A percentile compares a stretch with the other conserved stretches of the same genome.
Conservation (phyloP, 1,139 yeast genomes). For the Yamadazyma friedrichii region DNA sequence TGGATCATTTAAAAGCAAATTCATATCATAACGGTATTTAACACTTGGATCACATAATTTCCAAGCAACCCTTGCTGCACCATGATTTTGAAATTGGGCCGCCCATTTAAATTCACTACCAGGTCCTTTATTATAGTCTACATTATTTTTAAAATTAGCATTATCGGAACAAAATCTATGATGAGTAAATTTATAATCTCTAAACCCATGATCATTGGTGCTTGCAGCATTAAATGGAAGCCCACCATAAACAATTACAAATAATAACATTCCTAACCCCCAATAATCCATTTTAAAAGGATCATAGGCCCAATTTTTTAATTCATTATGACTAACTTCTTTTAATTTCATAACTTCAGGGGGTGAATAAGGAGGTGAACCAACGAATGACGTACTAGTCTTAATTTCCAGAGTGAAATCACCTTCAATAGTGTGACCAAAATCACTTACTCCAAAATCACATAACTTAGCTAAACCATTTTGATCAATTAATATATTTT, state of each 20-base stretch:
- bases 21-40: constrained; percentile 51
- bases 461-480: constrained; percentile 67
- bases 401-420: constrained; percentile 51
- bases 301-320: constrained; percentile 51
- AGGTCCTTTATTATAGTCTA: constrained; percentile 52
- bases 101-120: constrained; percentile 69
- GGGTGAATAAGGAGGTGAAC: constrained; percentile 79
- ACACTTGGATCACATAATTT: constrained; percentile 67
- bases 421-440: constrained; percentile 56
- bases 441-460: constrained; percentile 74
- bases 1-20: constrained; percentile 56
- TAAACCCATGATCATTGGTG: constrained; percentile 50
- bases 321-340: constrained; percentile 34
- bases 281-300: constrained; percentile 71
- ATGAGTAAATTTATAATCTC: constrained; percentile 58
- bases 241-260: constrained; percentile 57
- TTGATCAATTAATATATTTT: constrained; percentile 54
- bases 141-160: constrained; percentile 53
- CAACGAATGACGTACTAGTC: constrained; percentile 52
- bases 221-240: constrained; percentile 61
- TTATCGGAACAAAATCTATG: constrained; percentile 48
- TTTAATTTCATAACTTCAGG: constrained; percentile 68
- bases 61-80: constrained; percentile 73
- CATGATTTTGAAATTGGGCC: constrained; percentile 53
- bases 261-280: constrained; percentile 68